A percentile compares a stretch with the other conserved stretches of the same genome.
Conservation (phyloP, 202 grass and related monocot genomes). For the Setaria viridis region DNA sequence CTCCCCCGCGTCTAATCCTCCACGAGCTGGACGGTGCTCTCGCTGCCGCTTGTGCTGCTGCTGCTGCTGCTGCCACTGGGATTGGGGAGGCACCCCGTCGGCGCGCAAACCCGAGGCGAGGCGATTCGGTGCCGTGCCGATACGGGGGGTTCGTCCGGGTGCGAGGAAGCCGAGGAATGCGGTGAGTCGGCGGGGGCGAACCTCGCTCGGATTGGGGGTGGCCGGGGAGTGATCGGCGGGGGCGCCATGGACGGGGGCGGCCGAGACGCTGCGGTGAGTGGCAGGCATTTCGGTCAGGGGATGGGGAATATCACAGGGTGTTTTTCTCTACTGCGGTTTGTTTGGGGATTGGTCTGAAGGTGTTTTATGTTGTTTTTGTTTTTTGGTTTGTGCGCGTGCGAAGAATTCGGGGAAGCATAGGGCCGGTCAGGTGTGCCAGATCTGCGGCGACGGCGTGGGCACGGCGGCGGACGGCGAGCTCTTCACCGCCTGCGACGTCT, state of each 20-base stretch:
- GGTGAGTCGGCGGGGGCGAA: not conserved
- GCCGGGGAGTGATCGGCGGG: not conserved
- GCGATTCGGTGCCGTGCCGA: not conserved
- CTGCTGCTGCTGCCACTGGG: not conserved
- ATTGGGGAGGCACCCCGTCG: constrained; percentile 8
- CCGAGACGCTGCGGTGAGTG: constrained; percentile 51
- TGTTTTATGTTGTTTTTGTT: not conserved
- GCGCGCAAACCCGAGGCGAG: not conserved
- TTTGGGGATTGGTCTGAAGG: constrained; percentile 9
- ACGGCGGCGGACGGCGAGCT: constrained; percentile 62
- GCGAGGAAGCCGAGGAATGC: not conserved
- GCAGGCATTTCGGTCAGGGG: not conserved
- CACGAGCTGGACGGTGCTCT: constrained; percentile 3
- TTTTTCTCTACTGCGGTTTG: not conserved
- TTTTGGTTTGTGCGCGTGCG: constrained; percentile 1
- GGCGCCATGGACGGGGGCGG: constrained; percentile 55
- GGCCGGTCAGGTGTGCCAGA: constrained; percentile 63
- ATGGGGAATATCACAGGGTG: not conserved
- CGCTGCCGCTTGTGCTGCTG: not conserved
- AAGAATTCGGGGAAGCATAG: constrained; percentile 61
- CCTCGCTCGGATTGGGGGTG: not conserved
- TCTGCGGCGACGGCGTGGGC: constrained; percentile 81
- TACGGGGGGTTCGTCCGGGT: not conserved
- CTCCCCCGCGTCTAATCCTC: constrained; percentile 2
- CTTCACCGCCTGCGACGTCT: constrained; percentile 66